phyloP scores from a whole-genome alignment of 1,284 basidiomycete species.

The Naganishia sp. region DNA sequence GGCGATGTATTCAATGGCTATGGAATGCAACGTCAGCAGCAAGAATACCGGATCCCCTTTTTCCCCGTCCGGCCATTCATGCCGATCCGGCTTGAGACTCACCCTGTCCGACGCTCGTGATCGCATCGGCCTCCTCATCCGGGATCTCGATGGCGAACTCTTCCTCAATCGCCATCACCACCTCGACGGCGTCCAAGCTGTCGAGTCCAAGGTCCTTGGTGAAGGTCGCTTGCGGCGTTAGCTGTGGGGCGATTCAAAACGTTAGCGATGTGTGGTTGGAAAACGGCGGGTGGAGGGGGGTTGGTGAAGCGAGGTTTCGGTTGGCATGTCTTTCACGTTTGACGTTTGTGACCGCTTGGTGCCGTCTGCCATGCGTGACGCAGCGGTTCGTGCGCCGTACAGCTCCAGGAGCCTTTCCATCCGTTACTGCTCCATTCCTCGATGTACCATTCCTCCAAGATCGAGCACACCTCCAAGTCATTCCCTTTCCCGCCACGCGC shows the following conservation, averaged over 20 bases:
- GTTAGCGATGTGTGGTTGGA: background rate
- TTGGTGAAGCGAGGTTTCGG: no score
- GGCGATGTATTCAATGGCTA: slow-evolving; percentile 95
- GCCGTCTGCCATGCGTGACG: background rate
- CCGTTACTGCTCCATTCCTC: no score
- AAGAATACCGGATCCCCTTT: background rate
- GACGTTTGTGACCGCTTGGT: background rate
- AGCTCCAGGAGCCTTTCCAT: no score
- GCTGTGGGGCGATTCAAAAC: slow-evolving; percentile 56
- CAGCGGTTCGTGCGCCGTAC: no score
- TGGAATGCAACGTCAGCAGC: slow-evolving; percentile 10
- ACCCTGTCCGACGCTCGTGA: slow-evolving; percentile 93
- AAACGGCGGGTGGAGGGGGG: background rate
- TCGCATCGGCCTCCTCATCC: slow-evolving; percentile 96
- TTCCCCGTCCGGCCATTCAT: background rate
- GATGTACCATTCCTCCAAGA: no score
- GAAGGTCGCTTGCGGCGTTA: slow-evolving; percentile 75
- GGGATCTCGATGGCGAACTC: slow-evolving; percentile 76
- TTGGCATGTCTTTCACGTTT: background rate
- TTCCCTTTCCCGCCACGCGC: background rate
- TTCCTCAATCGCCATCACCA: slow-evolving; percentile 99
- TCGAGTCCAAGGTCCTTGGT: slow-evolving; percentile 88
- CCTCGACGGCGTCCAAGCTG: slow-evolving; percentile 96
- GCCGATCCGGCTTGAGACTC: slow-evolving; percentile 39
- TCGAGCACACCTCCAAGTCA: background rate